Evolutionary conservation across 768 basidiomycete genomes (phyloP), one percentile per base, ranked within the genome.

Genomic region (Strobilomyces echinocephalus): DNA sequence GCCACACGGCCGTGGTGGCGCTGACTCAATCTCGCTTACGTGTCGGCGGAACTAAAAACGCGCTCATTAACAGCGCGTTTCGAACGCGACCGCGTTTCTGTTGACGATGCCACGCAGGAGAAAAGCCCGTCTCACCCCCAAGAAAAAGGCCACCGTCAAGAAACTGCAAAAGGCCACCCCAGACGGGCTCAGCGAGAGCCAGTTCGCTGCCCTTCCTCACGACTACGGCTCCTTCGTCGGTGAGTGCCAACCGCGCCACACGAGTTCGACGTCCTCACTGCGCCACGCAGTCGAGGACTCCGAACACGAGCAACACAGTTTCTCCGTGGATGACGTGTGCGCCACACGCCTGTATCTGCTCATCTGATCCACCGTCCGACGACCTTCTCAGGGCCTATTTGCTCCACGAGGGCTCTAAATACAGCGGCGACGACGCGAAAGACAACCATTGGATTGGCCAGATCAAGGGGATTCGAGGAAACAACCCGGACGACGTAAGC

Each of bases 381-480:
- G 5, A 8, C 8, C 5, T 46, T 47, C 21, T 12, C 12, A 54
- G 81, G 2, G 78, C 70, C 1, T 69, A 73, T 9, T 65, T 83
- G 10, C 28, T 20, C 15, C 31, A 59, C 28, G 26, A 41, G 15
- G 56, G 56, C 2, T 28, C 41, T 0, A 53, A 46, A 21, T 55
- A 50, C 3, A 24, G 18, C 4, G 47, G 15, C 0, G 42, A 40
- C 0, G 55, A 72, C 1, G 71, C 72, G 0, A 33, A 67, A 4
- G 60, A 69, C n/a, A 69, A 77, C 11, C 78, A 77, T 33, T 84
- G 82, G 82, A 73, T 83, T 1, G 82, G 64, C 0, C 70, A 65
- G 47, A 78, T 84, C 1, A 69, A 60, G 15, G 77, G 77, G 8
- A 80, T 84, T 18, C 69, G 77, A 12, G 52, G 55, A 46, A 40